Evolutionary conservation across 2,329 filamentous ascomycete species (phyloP).

Genomic region (Tolypocladium album): DNA sequence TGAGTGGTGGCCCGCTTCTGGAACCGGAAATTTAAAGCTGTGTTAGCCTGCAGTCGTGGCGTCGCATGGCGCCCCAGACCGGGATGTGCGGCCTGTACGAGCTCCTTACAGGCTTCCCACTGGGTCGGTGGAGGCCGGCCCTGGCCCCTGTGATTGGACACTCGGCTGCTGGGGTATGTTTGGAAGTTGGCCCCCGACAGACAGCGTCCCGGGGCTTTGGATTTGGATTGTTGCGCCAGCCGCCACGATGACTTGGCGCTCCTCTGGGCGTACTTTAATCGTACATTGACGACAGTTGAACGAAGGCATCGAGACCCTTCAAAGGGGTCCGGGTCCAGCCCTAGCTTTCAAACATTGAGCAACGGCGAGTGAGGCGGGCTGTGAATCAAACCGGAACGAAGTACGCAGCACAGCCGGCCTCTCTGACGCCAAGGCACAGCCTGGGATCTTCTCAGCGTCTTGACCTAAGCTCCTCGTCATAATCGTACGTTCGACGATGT

Average conservation of each 20-base stretch:
- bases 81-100: background rate
- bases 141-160: background rate
- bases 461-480: background rate
- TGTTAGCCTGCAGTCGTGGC: constrained; percentile 3
- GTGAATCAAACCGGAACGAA: background rate
- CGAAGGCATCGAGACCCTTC: background rate
- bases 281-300: background rate
- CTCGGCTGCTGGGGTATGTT: background rate
- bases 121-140: background rate
- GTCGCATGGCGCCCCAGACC: constrained; percentile 5
- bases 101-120: background rate
- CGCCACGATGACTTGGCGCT: background rate
- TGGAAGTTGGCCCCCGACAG: constrained; percentile 1
- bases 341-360: background rate
- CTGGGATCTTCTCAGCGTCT: background rate
- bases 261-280: background rate
- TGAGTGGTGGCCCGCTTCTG: constrained; percentile 2
- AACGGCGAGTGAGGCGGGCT: background rate
- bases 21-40: constrained; percentile 6
- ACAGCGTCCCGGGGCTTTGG: constrained; percentile 7
- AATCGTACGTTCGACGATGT: background rate
- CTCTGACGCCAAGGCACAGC: background rate
- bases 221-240: constrained; percentile 7
- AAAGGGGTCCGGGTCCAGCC: background rate
- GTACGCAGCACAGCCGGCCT: background rate